Conservation (phyloP, 768 basidiomycete species). For the Naganishia vishniacii region DNA sequence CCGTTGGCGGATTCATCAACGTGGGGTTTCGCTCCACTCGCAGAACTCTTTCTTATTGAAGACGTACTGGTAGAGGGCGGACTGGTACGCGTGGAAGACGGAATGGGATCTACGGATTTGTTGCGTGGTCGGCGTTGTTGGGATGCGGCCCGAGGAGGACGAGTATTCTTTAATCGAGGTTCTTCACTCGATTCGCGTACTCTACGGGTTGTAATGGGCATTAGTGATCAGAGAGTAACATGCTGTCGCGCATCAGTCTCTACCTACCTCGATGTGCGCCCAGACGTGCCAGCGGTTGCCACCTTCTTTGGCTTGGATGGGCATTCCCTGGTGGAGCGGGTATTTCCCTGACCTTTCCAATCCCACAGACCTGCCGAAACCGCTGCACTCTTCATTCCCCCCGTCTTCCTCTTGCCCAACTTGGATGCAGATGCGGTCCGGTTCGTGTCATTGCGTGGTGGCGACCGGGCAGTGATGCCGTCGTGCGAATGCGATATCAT, state of each 20-base stretch:
- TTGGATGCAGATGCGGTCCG: not conserved
- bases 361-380: no score
- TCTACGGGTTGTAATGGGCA: not conserved
- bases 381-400: not conserved
- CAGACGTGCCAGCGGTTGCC: not conserved
- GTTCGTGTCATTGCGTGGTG: not conserved
- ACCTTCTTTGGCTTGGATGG: slow-evolving; percentile 1
- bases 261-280: not conserved
- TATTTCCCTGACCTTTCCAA: slow-evolving; percentile 2
- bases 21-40: not conserved
- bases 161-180: not conserved
- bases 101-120: not conserved
- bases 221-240: not conserved
- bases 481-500: not conserved
- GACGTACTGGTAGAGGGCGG: not conserved
- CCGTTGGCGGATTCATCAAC: no score
- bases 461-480: not conserved
- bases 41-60: not conserved
- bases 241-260: not conserved
- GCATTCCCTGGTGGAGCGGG: not conserved
- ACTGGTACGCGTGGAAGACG: not conserved
- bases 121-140: slow-evolving; percentile 15
- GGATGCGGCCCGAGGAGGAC: slow-evolving; percentile 1
- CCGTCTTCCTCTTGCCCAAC: not conserved
- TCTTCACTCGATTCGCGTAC: slow-evolving; percentile 2